Conservation (phyloP, 352 stramenopile species). For the Phytopythium litorale region DNA sequence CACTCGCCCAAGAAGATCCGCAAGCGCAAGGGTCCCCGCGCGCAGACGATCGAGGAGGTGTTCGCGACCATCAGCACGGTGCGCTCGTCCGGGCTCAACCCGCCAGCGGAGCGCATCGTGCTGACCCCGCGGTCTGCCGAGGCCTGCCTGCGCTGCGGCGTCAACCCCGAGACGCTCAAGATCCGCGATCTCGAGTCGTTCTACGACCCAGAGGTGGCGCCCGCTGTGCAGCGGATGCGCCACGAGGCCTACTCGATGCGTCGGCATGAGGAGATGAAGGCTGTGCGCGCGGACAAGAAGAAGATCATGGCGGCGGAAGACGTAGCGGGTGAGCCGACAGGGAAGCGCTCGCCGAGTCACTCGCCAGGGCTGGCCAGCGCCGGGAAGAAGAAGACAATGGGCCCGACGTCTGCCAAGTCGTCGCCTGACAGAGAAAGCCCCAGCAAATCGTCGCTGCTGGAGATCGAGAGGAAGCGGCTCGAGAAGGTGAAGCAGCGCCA, state of each 20-base stretch:
- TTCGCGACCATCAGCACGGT: constrained; percentile 74
- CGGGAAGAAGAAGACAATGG: not conserved
- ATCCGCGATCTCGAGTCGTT: constrained; percentile 92
- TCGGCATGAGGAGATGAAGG: constrained; percentile 90
- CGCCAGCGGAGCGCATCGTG: constrained; percentile 68
- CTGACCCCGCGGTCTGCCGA: constrained; percentile 88
- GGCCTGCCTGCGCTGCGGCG: constrained; percentile 84
- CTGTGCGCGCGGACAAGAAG: constrained; percentile 75
- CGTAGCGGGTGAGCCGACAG: constrained; percentile 7
- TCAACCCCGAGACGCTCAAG: constrained; percentile 91
- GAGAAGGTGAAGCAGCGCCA: constrained; percentile 76
- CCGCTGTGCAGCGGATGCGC: constrained; percentile 88
- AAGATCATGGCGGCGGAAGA: constrained; percentile 56
- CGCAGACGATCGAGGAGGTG: constrained; percentile 73
- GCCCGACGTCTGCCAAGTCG: constrained; percentile 15
- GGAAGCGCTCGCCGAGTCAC: constrained; percentile 12
- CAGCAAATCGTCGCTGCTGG: constrained; percentile 36
- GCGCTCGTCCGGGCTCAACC: constrained; percentile 66
- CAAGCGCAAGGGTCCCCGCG: constrained; percentile 53
- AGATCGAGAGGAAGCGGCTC: constrained; percentile 65
- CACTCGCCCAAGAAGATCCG: constrained; percentile 34
- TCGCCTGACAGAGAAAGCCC: constrained; percentile 11
- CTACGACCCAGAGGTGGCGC: constrained; percentile 73
- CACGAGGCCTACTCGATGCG: constrained; percentile 92
- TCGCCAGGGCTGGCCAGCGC: not conserved